These are phyloP conservation scores for Psilocybe azurescens DNA, from an alignment of 768 basidiomycete genomes.

Conservation along the genomic window DNA sequence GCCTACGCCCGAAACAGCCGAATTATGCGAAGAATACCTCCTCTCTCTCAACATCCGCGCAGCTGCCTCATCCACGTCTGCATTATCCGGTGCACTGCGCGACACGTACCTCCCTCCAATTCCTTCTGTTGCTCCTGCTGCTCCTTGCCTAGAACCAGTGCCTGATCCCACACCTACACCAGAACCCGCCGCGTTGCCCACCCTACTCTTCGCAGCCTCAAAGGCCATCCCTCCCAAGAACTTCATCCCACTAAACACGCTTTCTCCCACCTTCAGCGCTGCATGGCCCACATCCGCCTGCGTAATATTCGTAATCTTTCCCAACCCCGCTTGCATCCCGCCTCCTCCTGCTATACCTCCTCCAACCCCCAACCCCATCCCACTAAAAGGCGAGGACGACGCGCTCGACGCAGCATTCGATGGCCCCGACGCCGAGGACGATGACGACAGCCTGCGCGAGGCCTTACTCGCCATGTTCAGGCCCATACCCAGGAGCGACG, in stretches of 20 bases:
- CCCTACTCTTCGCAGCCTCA: slow-evolving; percentile 48
- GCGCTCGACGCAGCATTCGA: slow-evolving; percentile 4
- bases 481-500: slow-evolving; percentile 1
- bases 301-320: slow-evolving; percentile 22
- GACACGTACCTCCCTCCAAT: slow-evolving; percentile 55
- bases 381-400: slow-evolving; percentile 27
- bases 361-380: no score
- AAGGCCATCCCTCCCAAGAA: slow-evolving; percentile 66
- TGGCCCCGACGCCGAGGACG: slow-evolving; percentile 24
- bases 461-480: slow-evolving; percentile 6
- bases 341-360: no score
- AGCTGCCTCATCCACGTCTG: slow-evolving; percentile 12
- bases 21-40: slow-evolving; percentile 25
- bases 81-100: slow-evolving; percentile 61
- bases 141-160: slow-evolving; percentile 13
- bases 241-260: slow-evolving; percentile 67
- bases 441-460: slow-evolving; percentile 22
- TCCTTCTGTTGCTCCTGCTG: slow-evolving; percentile 24
- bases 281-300: slow-evolving; percentile 56
- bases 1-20: neutral
- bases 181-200: slow-evolving; percentile 22
- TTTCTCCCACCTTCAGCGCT: slow-evolving; percentile 64
- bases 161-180: slow-evolving; percentile 5
- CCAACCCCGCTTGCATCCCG: slow-evolving; percentile 8
- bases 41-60: slow-evolving; percentile 22